Evolutionary conservation across 2,329 filamentous ascomycete species (phyloP).

Genomic region (Phialophora verrucosa): DNA sequence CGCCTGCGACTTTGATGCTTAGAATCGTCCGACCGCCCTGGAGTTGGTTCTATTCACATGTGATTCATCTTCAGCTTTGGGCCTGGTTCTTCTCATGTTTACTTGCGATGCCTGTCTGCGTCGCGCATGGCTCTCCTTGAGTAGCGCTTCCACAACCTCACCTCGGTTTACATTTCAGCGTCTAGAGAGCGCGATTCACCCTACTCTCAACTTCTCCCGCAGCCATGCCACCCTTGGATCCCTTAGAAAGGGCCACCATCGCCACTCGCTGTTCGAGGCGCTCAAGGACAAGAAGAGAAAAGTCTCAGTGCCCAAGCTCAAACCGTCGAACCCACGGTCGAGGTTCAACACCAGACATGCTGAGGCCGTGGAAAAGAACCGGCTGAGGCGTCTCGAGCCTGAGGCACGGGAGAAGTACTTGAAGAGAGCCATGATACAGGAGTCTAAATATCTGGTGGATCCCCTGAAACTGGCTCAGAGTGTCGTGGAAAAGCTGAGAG

Average conservation of each 20-base stretch:
- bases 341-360: slow-evolving; percentile 26
- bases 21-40: neutral
- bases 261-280: slow-evolving; percentile 22
- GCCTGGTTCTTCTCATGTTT: slow-evolving; percentile 34
- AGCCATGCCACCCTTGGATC: slow-evolving; percentile 35
- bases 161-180: slow-evolving; percentile 1
- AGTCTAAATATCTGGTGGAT: slow-evolving; percentile 54
- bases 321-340: slow-evolving; percentile 18
- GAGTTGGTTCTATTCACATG: neutral
- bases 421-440: slow-evolving; percentile 25
- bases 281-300: slow-evolving; percentile 19
- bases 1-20: neutral
- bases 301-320: slow-evolving; percentile 11
- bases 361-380: slow-evolving; percentile 34
- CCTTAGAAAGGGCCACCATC: slow-evolving; percentile 38
- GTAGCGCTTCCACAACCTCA: slow-evolving; percentile 2
- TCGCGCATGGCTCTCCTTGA: slow-evolving; percentile 28
- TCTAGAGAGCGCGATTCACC: slow-evolving; percentile 6
- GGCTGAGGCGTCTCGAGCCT: slow-evolving; percentile 21
- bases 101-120: slow-evolving; percentile 37
- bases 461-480: slow-evolving; percentile 74
- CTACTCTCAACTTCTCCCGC: slow-evolving; percentile 19
- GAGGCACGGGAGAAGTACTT: slow-evolving; percentile 18
- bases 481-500: slow-evolving; percentile 65
- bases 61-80: slow-evolving; percentile 1